Conservation (phyloP, 225 moss, liverwort and hornwort species). For the Rhytidiadelphus loreus region DNA sequence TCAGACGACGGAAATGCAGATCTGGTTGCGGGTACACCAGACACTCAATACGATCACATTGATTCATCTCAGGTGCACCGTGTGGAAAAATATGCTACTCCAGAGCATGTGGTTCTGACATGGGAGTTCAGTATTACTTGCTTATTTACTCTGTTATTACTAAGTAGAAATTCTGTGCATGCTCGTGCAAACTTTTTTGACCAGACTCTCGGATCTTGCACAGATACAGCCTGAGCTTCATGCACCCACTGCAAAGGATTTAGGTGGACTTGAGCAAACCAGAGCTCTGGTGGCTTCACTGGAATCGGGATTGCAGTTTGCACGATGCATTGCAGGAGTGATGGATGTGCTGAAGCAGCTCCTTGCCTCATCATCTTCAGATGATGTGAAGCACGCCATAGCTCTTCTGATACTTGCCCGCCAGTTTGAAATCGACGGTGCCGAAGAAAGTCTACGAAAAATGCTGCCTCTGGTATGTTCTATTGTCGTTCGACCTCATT, state of each 20-base stretch:
- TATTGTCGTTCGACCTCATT: not conserved
- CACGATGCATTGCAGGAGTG: slow-evolving; percentile 73
- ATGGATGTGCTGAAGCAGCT: slow-evolving; percentile 74
- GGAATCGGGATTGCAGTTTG: slow-evolving; percentile 80
- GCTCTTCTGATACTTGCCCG: slow-evolving; percentile 71
- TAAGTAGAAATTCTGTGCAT: not conserved
- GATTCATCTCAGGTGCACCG: slow-evolving; percentile 31
- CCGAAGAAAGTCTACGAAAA: slow-evolving; percentile 72
- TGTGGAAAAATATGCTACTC: not conserved
- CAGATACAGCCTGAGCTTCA: slow-evolving; percentile 14
- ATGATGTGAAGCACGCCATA: slow-evolving; percentile 82
- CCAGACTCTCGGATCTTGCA: not conserved
- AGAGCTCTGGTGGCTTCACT: slow-evolving; percentile 92
- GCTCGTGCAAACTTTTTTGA: not conserved
- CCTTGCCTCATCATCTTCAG: slow-evolving; percentile 67
- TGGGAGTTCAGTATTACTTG: not conserved
- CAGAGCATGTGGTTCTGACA: not conserved
- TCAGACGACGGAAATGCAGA: not conserved
- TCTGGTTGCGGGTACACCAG: not conserved
- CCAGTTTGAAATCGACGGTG: slow-evolving; percentile 83
- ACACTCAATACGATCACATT: slow-evolving; percentile 1
- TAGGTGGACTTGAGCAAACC: slow-evolving; percentile 85
- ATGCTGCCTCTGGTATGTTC: slow-evolving; percentile 78
- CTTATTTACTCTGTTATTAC: not conserved
- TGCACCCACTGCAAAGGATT: slow-evolving; percentile 38